A percentile compares a stretch with the other conserved stretches of the same genome.
phyloP scores from a whole-genome alignment of 2,329 filamentous ascomycete species.

The Diplodia scrobiculata region DNA sequence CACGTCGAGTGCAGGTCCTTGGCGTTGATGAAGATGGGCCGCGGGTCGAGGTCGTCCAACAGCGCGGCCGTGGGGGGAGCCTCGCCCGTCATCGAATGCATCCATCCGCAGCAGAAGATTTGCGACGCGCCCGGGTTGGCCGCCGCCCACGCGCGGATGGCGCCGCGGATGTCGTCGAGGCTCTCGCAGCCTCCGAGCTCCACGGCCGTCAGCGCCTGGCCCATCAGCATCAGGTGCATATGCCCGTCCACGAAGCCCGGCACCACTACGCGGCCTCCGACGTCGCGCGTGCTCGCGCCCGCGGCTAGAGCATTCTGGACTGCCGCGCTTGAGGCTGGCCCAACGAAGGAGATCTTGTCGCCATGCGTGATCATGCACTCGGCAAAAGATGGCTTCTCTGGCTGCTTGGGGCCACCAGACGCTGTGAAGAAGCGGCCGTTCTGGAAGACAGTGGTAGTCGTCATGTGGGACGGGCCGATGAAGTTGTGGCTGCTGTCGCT shows the following conservation, averaged over 20 bases:
- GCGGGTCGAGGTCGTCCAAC: slow-evolving; percentile 56
- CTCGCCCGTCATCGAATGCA: slow-evolving; percentile 59
- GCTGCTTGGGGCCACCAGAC: slow-evolving; percentile 26
- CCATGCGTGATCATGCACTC: slow-evolving; percentile 48
- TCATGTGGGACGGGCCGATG: slow-evolving; percentile 2
- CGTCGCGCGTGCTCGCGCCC: slow-evolving; percentile 38
- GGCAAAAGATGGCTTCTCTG: slow-evolving; percentile 33
- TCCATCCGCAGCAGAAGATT: slow-evolving; percentile 59
- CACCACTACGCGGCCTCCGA: slow-evolving; percentile 49
- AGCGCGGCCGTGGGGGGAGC: slow-evolving; percentile 51
- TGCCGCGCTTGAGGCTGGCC: slow-evolving; percentile 33
- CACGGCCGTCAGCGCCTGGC: slow-evolving; percentile 57
- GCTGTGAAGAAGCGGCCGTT: slow-evolving; percentile 41
- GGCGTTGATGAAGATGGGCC: slow-evolving; percentile 60
- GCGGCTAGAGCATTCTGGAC: slow-evolving; percentile 37
- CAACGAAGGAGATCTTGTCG: slow-evolving; percentile 47
- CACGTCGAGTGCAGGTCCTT: slow-evolving; percentile 61
- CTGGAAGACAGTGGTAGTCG: slow-evolving; percentile 35
- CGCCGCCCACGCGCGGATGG: slow-evolving; percentile 51
- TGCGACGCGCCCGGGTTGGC: slow-evolving; percentile 51
- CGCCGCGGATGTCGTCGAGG: slow-evolving; percentile 53
- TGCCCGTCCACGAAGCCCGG: slow-evolving; percentile 62
- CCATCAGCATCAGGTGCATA: slow-evolving; percentile 60
- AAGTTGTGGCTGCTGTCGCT: background rate
- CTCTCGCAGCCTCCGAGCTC: slow-evolving; percentile 52